Base-by-base conservation (phyloP, 495 filamentous ascomycete species). In the Aspergillus wentii region DNA sequence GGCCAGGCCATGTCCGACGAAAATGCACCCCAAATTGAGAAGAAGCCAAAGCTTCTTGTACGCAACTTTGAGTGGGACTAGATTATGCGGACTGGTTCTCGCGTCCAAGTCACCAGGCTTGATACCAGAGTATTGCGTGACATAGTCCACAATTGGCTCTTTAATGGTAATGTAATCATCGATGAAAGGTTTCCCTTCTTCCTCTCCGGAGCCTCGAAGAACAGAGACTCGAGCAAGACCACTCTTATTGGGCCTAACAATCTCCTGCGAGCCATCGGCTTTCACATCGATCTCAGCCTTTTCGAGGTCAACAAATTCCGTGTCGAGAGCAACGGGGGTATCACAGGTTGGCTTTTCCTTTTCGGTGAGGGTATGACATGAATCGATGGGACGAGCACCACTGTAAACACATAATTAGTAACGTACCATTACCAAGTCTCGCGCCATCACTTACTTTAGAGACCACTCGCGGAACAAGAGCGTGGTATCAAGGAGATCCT, bases 21-120 rank as follows among this genome's bases (percentile, higher is more conserved):
- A 99, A 30, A 85, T 71, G 62, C 87, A 94, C 19, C 94, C 92
- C 1, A 96, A 73, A 55, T 99, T 97, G 7, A 97, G 76, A 6
- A 99, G 78, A 9, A 97, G 74, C 92, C 92, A 99, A 19, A 99
- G 79, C 53, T 95, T 95, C 56, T 97, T 99, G 69, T 97, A 97
- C 6, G 89, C 91, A 13, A 80, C 76, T 58, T 97, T 99, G 19
- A 96, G 71, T 8, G 83, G 72, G 6, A 97, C 85, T 1, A 96
- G 74, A 37, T 85, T 83, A 61, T 94, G 89, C 25, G 69, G 74
- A 11, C 86, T 86, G 6, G 72, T 76, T 20, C 68, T 68, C 3
- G 79, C 75, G 51, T 95, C 85, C 16, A 99, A 70, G 54, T 99
- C 92, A 0, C 81, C 84, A 1, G 81, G 69, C 8, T 82, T 80